Evolutionary conservation across 2,329 filamentous ascomycete species (phyloP), one percentile per base, ranked within the genome.

Genomic region (Ceratocystis ficicola): DNA sequence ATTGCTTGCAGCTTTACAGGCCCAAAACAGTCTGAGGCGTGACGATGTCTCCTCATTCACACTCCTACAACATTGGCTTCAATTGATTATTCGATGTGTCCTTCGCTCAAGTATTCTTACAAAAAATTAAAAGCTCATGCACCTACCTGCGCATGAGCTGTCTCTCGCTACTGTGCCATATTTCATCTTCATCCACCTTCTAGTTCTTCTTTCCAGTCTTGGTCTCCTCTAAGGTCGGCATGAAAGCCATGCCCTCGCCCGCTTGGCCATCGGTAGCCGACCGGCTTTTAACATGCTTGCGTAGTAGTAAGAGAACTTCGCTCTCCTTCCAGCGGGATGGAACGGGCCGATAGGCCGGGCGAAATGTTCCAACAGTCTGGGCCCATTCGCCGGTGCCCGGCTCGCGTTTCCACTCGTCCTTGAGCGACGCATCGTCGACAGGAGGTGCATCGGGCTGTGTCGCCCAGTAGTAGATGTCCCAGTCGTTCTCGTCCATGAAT

Each of bases 391-490:
- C 91, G 74, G 69, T 68, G 62, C 75, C 71, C 63, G 76, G 72
- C 68, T 76, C 72, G 65, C 74, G 73, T 62, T 72, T 73, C 65
- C 67, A 73, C 71, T 72, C 71, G 63, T 74, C 72, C 25, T 70
- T 44, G 69, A 25, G 69, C 44, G 63, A 68, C 36, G 63, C 66
- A 25, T 60, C 68, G 66, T 65, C 66, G 55, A 68, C 70, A 30
- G 44, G 84, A n/a, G 82, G 82, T 1, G 80, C 77, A 3, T 82
- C 77, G 71, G 90, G 86, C 76, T 99, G 94, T 17, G 94, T 99
- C 2, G 89, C 90, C 94, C 94, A 99, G 81, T 99, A 99, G 81
- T 99, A 99, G 69, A 99, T 96, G 75, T 99, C 94, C 94, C 94
- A 99, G 79, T 99, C 94, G 76, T 99, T 99, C 78, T 99, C 94